Base-by-base conservation (phyloP, 306 rosid species). In the Gastrolobium villosum region DNA sequence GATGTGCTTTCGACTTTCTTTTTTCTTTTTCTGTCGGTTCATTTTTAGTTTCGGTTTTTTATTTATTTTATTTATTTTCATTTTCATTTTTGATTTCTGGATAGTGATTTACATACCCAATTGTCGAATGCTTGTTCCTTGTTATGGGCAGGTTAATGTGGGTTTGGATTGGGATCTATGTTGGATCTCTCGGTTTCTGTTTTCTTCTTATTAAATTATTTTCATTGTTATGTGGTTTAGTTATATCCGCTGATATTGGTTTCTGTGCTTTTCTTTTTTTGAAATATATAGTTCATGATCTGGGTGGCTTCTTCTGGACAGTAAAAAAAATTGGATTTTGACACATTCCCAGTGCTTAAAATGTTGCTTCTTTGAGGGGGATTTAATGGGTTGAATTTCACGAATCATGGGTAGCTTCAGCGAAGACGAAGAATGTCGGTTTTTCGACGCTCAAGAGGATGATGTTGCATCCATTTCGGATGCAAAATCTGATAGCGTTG, bases 381-480 rank as follows among this genome's bases (percentile, higher is more conserved):
- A 14, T 86, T 88, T 90, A 84, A 93, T 96, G 99, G 96, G 91
- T 87, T 93, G 97, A 91, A 87, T 88, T 79, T 20, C 39, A 77
- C 79, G 74, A 63, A 87, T 71, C 81, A 95, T 96, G 99, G 98
- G 84, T 67, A 86, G 98, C 82, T 74, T 84, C 72, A 86, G 93
- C 20, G 96, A 75, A 62, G 89, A 91, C 13, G 97, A 91, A 49
- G 96, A 93, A 56, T 82, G 55, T 78, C 79, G 76, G 43, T 96
- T 85, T 87, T 96, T 91, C 49, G 99, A 96, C 82, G 96, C 99
- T 49, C 87, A 60, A 62, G 98, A 96, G 84, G 97, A 93, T 70
- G 97, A 93, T 70, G 71, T 86, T 85, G 61, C 84, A 59, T 91
- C 92, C 48, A 54, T 79, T 76, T 76, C 82, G 6, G 92, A 93